Conservation (phyloP, 192 early-diverging fungal genomes). For the Cladochytrium replicatum region DNA sequence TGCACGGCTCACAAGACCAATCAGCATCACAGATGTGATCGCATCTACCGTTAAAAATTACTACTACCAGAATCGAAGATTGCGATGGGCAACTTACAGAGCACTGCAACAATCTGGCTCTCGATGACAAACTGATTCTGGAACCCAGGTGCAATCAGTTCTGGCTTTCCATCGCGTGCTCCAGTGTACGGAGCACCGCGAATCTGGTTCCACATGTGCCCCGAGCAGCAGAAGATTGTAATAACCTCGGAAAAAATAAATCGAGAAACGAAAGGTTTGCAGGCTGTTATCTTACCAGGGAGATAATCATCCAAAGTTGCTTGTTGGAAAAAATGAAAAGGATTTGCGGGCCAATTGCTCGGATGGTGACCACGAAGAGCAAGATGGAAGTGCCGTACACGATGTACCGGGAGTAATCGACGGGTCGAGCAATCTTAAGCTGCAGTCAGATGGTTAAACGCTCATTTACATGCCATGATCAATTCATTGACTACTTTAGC, state of each 20-base stretch:
- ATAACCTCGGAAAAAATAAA: constrained; percentile 27
- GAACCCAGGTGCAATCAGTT: constrained; percentile 56
- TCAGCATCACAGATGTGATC: constrained; percentile 37
- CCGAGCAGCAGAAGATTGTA: constrained; percentile 63
- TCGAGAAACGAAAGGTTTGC: neutral
- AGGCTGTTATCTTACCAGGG: constrained; percentile 31
- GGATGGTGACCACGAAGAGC: constrained; percentile 16
- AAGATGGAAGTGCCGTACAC: constrained; percentile 25
- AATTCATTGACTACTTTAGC: constrained; percentile 12
- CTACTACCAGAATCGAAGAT: neutral
- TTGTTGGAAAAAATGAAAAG: constrained; percentile 39
- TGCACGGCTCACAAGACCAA: constrained; percentile 42
- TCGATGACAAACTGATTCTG: constrained; percentile 60
- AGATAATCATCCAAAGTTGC: constrained; percentile 43
- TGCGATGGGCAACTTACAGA: constrained; percentile 41
- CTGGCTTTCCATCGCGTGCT: constrained; percentile 37
- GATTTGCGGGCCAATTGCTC: constrained; percentile 31
- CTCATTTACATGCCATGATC: constrained; percentile 8
- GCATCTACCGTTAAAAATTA: constrained; percentile 40
- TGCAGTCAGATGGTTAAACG: neutral
- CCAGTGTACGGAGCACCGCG: constrained; percentile 59
- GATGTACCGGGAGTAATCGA: constrained; percentile 40
- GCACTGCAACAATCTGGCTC: constrained; percentile 56
- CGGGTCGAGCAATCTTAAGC: constrained; percentile 39
- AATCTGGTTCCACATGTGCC: constrained; percentile 82